These are phyloP conservation scores for Umbilicaria muhlenbergii DNA, from an alignment of 495 filamentous ascomycete genomes.

Conservation along the genomic window DNA sequence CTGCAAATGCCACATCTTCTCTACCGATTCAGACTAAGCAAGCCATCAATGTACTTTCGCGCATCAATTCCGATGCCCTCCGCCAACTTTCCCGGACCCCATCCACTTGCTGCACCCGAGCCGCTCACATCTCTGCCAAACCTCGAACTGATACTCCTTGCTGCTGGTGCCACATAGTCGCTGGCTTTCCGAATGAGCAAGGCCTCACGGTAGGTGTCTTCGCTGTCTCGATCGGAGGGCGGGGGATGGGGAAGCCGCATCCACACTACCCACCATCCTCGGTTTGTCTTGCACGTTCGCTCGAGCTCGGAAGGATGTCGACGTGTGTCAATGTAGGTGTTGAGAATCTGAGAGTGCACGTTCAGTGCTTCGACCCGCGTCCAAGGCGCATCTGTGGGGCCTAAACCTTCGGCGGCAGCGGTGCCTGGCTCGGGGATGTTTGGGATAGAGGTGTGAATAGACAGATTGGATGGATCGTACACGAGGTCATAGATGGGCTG, in stretches of 20 bases:
- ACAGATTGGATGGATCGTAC: constrained; percentile 64
- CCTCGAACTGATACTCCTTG: constrained; percentile 25
- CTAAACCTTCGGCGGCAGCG: constrained; percentile 12
- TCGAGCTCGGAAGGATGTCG: constrained; percentile 49
- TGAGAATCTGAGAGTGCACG: constrained; percentile 73
- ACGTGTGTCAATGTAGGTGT: constrained; percentile 51
- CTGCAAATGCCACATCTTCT: constrained; percentile 2
- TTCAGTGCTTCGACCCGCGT: constrained; percentile 80
- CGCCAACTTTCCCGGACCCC: constrained; percentile 49
- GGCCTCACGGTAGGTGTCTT: constrained; percentile 37
- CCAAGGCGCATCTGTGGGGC: constrained; percentile 30
- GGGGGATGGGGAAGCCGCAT: constrained; percentile 43
- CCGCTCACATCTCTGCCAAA: constrained; percentile 33
- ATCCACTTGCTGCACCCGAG: constrained; percentile 24
- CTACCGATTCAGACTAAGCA: constrained; percentile 60
- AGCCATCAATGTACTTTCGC: constrained; percentile 66
- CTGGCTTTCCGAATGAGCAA: constrained; percentile 67
- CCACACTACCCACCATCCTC: constrained; percentile 98
- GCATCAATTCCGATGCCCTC: constrained; percentile 85
- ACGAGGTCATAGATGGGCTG: constrained; percentile 67
- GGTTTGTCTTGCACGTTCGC: constrained; percentile 76
- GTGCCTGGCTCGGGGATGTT: constrained; percentile 60
- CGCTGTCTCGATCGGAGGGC: constrained; percentile 8
- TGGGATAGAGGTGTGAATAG: constrained; percentile 70
- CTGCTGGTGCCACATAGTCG: constrained; percentile 35